Base-by-base conservation (phyloP, 495 filamentous ascomycete species). In the Aspergillus olivimuriae region DNA sequence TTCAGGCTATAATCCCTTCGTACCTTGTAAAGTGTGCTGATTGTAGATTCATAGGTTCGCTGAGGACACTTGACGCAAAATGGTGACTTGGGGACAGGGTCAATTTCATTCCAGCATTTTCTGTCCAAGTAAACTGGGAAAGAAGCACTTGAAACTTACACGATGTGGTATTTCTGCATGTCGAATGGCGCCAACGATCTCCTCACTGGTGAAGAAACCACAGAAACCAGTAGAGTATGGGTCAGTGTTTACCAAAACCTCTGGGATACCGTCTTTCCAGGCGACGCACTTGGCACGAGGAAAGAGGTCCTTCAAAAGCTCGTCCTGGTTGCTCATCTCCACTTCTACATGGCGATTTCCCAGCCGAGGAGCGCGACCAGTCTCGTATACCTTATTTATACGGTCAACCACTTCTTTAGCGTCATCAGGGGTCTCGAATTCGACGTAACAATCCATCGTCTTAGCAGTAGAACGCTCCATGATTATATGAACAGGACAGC, bases 391-490 rank as follows among this genome's bases (percentile, higher is more conserved):
- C 0, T 24, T 19, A 18, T 56, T 62, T n/a, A 66, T 45, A 5
- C 56, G 55, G 8, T 41, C 22, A 7, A 58, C 54, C 0, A 75
- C 66, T 8, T 63, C 62, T 9, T 68, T 49, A 0, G 85, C 86
- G 55, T 82, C 80, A 0, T 63, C 46, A 0, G 63, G 43, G 4
- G 67, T 74, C 22, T 64, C 41, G 36, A 89, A 81, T 53, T 92
- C 87, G 22, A 86, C 77, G 48, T 69, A 92, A 44, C 76, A 82
- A 39, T 89, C 84, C 61, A 82, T 78, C 0, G 87, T 90, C 72
- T 90, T 91, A 36, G 76, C 75, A 1, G 83, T 86, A 0, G 77
- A 68, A 6, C 84, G 81, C 39, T 91, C 87, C 84, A 92, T 88
- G 50, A 89, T 85, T 47, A 92, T 87, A 51, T 92, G 87, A 8